A percentile compares a stretch with the other conserved stretches of the same genome.
Evolutionary conservation across 73 alveolate genomes (phyloP).

Genomic region (Stentor coeruleus): DNA sequence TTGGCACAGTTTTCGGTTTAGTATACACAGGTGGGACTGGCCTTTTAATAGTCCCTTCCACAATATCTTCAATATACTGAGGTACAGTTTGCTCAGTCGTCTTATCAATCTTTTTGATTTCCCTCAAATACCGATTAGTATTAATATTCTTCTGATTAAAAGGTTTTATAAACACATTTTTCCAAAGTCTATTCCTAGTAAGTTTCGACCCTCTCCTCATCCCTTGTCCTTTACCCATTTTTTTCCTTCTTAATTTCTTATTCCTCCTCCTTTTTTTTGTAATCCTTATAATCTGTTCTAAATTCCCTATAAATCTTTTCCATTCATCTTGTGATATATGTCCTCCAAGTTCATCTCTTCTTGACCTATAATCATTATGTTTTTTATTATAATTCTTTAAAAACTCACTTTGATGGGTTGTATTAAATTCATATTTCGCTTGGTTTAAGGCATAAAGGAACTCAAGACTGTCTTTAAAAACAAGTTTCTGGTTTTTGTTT

Average conservation of each 20-base stretch:
- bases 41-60: conserved; percentile 11
- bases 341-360: conserved; percentile 74
- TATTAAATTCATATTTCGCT: conserved; percentile 63
- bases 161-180: conserved; percentile 47
- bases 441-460: conserved; percentile 51
- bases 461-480: conserved; percentile 56
- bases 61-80: background rate
- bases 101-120: background rate
- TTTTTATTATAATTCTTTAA: conserved; percentile 50
- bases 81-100: background rate
- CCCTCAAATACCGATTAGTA: conserved; percentile 19
- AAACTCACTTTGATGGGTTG: conserved; percentile 43
- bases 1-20: conserved; percentile 9
- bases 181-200: conserved; percentile 54
- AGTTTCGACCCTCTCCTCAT: conserved; percentile 42
- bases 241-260: conserved; percentile 53
- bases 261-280: conserved; percentile 47
- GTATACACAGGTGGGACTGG: conserved; percentile 3
- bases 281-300: conserved; percentile 39
- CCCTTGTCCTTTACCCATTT: conserved; percentile 52
- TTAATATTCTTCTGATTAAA: conserved; percentile 15
- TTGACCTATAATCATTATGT: conserved; percentile 55
- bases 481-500: background rate
- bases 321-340: conserved; percentile 52
- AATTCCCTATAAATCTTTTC: conserved; percentile 41